Evolutionary conservation across 1,284 basidiomycete species (phyloP), one percentile per base, ranked within the genome.

Genomic region (Earliella scabrosa): DNA sequence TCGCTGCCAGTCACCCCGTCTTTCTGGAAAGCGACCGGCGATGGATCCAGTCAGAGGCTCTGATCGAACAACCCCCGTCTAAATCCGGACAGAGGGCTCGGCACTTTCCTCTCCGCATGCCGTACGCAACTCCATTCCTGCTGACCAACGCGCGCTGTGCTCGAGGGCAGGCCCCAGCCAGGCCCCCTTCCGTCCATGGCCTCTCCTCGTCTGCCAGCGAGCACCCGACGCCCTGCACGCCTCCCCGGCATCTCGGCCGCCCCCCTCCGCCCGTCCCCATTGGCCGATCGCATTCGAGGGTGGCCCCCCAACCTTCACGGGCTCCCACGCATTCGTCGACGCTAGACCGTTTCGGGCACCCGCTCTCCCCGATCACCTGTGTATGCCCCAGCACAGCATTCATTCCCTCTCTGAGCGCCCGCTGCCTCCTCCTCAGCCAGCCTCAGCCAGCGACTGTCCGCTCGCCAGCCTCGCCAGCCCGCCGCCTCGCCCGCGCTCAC

Each of bases 221-320:
- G 31, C 49, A 21, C 23, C 45, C 46, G 39, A 38, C 48, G 51
- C 53, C 55, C 50, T 47, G 38, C n/a, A n/a, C n/a, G n/a, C n/a
- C n/a, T n/a, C n/a, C n/a, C 54, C 58, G 58, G 58, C 59, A 54
- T 48, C 58, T 53, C 59, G 59, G 56, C 58, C 41, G 40, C 38
- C 36, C 39, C 50, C 47, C 23, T 26, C 48, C 31, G 29, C 47
- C 10, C 34, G 40, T 13, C 34, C 50, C 54, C 45, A 66, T 68
- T 67, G 67, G 63, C 32, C 59, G 50, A 61, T 53, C 39, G 54
- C 54, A 63, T 67, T 64, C 60, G 57, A 63, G 64, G 67, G 65
- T 65, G 56, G 34, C 43, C 59, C 61, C 60, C 49, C 60, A 61
- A 60, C 56, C 58, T 60, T 59, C 60, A 61, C 60, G 60, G 60